phyloP scores from a whole-genome alignment of 306 rosid species.

The Quillaja saponaria region DNA sequence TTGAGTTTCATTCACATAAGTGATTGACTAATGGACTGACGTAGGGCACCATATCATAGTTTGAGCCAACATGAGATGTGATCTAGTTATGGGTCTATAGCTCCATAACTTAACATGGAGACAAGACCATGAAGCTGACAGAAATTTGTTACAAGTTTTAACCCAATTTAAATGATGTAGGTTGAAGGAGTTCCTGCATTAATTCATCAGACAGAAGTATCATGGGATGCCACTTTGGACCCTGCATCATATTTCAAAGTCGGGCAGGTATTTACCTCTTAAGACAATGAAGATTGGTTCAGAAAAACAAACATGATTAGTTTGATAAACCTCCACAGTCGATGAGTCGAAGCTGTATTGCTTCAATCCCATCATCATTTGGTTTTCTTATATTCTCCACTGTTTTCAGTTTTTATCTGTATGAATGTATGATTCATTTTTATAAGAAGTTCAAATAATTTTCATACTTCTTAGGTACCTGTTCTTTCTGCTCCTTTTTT shows the following conservation, averaged over 20 bases:
- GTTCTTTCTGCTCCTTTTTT: conserved; percentile 29
- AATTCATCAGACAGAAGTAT: conserved; percentile 88
- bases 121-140: conserved; percentile 20
- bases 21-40: conserved; percentile 12
- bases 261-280: conserved; percentile 75
- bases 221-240: conserved; percentile 89
- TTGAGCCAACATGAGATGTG: not conserved
- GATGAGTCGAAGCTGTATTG: not conserved
- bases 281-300: conserved; percentile 11
- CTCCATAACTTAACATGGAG: conserved; percentile 20
- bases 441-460: not conserved
- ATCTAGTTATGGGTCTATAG: conserved; percentile 14
- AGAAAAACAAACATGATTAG: conserved; percentile 2
- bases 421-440: conserved; percentile 1
- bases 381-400: conserved; percentile 4
- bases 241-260: conserved; percentile 75
- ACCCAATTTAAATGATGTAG: conserved; percentile 41
- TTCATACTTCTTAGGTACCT: not conserved
- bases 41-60: not conserved
- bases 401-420: conserved; percentile 1
- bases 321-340: not conserved
- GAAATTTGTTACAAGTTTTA: conserved; percentile 24
- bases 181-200: conserved; percentile 85
- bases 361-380: not conserved
- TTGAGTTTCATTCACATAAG: conserved; percentile 25